Evolutionary conservation across 495 filamentous ascomycete species (phyloP), one percentile per base, ranked within the genome.

Genomic region (Trichoderma erinaceum): DNA sequence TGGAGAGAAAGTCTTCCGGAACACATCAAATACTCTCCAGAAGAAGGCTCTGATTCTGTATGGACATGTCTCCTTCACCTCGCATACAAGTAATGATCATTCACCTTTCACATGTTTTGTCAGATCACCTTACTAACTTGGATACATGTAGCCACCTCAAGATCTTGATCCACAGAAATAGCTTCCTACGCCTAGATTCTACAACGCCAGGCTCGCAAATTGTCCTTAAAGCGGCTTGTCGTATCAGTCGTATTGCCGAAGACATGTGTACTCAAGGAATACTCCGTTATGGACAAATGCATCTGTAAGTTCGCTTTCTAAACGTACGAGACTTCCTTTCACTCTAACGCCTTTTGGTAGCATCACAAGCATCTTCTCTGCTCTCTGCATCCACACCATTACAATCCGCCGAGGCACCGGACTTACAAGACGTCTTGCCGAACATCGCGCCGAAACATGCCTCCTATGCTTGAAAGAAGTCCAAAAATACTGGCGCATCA

Each of bases 341-440:
- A 3, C 16, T 66, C 16, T 46, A 25, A 32, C 13, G 12, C 21
- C 21, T 29, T 43, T n/a, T 43, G 10, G 23, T 56, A 82, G 79
- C 64, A 83, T 81, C 35, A 82, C 81, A 0, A 81, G 81, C 70
- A 74, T 79, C 18, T 83, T 83, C 67, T 78, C 79, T 35, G 76
- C 81, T 10, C 69, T 83, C 6, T 83, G 81, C 65, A 81, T 82
- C 68, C 81, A 82, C 66, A 81, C 81, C 5, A 80, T 83, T 29
- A 74, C 77, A 64, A 78, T 79, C 67, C 76, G 77, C 15, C 76
- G 80, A 29, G 73, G 74, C 0, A 70, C 73, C 10, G 74, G 75
- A 10, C 79, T 80, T 21, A 73, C 77, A 1, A 75, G 78, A 0
- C 81, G 79, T 44, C 71, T 83, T 0, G 79, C 81, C 29, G 80